Evolutionary conservation across 2,329 filamentous ascomycete genomes (phyloP).

Genomic region (Aspergillus hiratsukae): DNA sequence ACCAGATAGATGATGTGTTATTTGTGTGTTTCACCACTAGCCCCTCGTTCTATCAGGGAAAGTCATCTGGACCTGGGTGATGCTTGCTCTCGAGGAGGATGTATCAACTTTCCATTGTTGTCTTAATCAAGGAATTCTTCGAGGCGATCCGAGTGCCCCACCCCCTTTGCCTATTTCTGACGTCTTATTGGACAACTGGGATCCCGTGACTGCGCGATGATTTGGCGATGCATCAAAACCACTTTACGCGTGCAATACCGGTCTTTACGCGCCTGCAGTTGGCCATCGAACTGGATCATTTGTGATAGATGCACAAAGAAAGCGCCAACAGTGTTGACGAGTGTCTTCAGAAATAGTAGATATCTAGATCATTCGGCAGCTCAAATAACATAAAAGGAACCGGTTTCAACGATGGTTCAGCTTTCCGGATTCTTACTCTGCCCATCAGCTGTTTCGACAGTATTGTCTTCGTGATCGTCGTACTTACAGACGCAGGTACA

Average conservation of each 20-base stretch:
- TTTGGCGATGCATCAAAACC: constrained; percentile 31
- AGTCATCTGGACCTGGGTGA: neutral
- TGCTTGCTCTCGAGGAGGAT: neutral
- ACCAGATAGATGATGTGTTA: neutral
- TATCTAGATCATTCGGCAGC: neutral
- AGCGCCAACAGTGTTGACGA: neutral
- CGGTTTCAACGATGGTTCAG: neutral
- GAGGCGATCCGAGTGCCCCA: neutral
- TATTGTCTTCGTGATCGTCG: neutral
- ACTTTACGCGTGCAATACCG: constrained; percentile 31
- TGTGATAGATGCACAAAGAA: constrained; percentile 1
- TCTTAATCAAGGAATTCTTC: neutral
- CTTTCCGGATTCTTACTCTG: neutral
- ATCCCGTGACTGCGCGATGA: constrained; percentile 34
- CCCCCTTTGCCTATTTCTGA: neutral
- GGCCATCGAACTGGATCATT: constrained; percentile 15
- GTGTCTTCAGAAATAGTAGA: neutral
- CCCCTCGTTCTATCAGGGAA: neutral
- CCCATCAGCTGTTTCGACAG: neutral
- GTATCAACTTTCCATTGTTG: neutral
- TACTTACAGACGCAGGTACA: neutral
- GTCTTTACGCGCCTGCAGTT: constrained; percentile 23
- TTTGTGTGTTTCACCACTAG: neutral
- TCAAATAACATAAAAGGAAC: neutral
- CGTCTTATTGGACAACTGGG: constrained; percentile 17